Percentiles rank a stretch among this genome's conserved stretches.
These are phyloP conservation scores for Leccinum brunneo-olivaceum DNA, from an alignment of 1,284 basidiomycete species.

Conservation along the genomic window DNA sequence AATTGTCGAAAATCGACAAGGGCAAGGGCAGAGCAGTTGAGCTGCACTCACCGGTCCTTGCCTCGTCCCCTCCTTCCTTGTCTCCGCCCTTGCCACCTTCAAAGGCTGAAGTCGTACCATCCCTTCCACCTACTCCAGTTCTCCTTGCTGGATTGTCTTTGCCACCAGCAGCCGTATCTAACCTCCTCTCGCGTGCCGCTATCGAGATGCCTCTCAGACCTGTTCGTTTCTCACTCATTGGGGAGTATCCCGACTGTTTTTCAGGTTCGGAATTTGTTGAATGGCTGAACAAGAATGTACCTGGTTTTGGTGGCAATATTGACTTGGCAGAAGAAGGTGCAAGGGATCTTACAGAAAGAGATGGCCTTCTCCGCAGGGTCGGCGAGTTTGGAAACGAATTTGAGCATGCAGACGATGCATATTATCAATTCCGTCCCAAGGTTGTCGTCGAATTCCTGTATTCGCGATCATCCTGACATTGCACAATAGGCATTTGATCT, in stretches of 20 bases:
- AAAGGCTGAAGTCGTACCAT: slow-evolving; percentile 32
- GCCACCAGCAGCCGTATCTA: slow-evolving; percentile 56
- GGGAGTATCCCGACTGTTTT: slow-evolving; percentile 83
- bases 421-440: slow-evolving; percentile 75
- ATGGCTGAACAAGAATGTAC: slow-evolving; percentile 68
- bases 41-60: slow-evolving; percentile 33
- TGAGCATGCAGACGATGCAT: slow-evolving; percentile 68
- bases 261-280: slow-evolving; percentile 74
- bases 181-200: slow-evolving; percentile 59
- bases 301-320: slow-evolving; percentile 63
- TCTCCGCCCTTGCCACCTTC: slow-evolving; percentile 48
- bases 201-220: slow-evolving; percentile 57
- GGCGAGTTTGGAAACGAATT: slow-evolving; percentile 79
- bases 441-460: slow-evolving; percentile 31
- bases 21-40: slow-evolving; percentile 68
- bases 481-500: slow-evolving; percentile 59
- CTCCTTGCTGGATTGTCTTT: slow-evolving; percentile 71
- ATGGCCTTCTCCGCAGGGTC: slow-evolving; percentile 67
- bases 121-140: slow-evolving; percentile 45
- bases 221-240: slow-evolving; percentile 75
- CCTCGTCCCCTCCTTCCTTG: slow-evolving; percentile 58
- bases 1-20: slow-evolving; percentile 59
- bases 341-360: slow-evolving; percentile 66
- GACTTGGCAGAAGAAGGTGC: slow-evolving; percentile 79
- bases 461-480: slow-evolving; percentile 4